Evolutionary conservation across 257 asterid species (phyloP).

Genomic region (Solanum ossicruentum): DNA sequence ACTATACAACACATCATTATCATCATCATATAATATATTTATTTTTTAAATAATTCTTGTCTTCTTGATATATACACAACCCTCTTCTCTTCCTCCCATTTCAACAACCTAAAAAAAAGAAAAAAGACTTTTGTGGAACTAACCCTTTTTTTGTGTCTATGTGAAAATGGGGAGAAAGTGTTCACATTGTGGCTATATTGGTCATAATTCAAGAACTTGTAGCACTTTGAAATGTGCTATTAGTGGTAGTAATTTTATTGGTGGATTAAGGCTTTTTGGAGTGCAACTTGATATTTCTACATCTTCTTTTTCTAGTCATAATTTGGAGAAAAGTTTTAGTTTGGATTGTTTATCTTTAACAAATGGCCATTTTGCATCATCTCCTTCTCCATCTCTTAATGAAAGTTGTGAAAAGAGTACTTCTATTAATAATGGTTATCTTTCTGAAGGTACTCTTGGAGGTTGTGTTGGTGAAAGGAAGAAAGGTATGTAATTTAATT

Average conservation of each 20-base stretch:
- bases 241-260: not conserved
- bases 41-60: no score
- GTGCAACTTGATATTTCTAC: not conserved
- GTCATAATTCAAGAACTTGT: conserved; percentile 12
- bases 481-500: conserved; percentile 7
- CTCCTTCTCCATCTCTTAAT: not conserved
- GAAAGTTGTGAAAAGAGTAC: not conserved
- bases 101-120: not conserved
- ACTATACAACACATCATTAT: not conserved
- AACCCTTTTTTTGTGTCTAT: not conserved
- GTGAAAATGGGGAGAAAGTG: conserved; percentile 4
- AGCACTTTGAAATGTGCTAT: not conserved
- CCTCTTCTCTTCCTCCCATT: not conserved
- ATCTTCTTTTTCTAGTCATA: not conserved
- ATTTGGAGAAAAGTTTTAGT: not conserved
- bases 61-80: not conserved
- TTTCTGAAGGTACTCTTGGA: not conserved
- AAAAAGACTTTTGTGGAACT: not conserved
- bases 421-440: not conserved
- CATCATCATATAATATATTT: not conserved
- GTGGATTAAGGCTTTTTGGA: conserved; percentile 4
- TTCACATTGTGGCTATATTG: conserved; percentile 6
- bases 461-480: conserved; percentile 1
- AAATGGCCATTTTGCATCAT: not conserved
- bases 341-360: conserved; percentile 1